Evolutionary conservation across 768 basidiomycete species (phyloP), one percentile per base, ranked within the genome.

Genomic region (Suillus variegatus): DNA sequence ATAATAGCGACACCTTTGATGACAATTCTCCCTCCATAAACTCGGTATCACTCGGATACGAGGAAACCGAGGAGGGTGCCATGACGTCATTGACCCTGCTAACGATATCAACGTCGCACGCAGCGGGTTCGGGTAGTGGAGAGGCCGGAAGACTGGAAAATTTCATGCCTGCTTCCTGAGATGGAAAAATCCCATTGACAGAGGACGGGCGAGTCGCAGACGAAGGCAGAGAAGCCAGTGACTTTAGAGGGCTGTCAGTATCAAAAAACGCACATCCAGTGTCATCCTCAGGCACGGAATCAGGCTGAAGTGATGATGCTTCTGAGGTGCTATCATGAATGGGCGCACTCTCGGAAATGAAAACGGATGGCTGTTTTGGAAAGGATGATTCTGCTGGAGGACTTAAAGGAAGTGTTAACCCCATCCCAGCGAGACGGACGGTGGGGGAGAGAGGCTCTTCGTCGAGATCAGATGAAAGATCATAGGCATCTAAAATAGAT

Each of bases 401-500:
- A 60, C 41, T 44, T n/a, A 28, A 43, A 1, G 58, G 28, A 43
- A 8, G 38, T 40, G 43, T n/a, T 60, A 28, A 20, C 25, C 43
- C 25, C 18, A 43, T 60, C 43, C 41, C 58, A 14, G 58, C 7
- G 28, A 60, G 28, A 28, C 63, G 67, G 32, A 64, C 41, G 28
- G 57, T 61, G 10, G 66, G 64, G 13, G 64, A 65, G 32, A 61
- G 18, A 12, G 52, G 60, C 62, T 32, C 38, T 14, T 67, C 65
- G 2, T 36, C 58, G 20, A 57, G 64, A 38, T 46, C 64, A 64
- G 66, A 62, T 14, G 60, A 73, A 8, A 44, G 10, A 18, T 65
- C 67, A 64, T 70, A 74, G n/a, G 71, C 58, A 41, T 61, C 67
- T 41, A 73, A 57, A 54, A 75, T 68, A 46, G 62, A 54, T 32